phyloP scores from a whole-genome alignment of 1,284 basidiomycete genomes.

The Moesziomyces globuligerus region DNA sequence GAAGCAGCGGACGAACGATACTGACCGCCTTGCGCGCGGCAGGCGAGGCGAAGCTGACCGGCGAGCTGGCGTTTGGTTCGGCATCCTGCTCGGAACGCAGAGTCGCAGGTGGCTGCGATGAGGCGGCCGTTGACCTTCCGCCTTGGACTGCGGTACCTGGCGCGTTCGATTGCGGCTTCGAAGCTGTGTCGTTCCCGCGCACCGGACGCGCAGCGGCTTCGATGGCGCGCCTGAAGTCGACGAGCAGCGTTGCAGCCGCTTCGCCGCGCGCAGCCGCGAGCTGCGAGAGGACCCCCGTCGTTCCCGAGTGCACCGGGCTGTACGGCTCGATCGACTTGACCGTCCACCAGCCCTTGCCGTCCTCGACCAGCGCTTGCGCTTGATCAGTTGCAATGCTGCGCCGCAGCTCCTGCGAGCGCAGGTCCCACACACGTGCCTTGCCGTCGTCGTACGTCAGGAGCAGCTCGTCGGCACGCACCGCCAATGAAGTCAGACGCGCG shows the following conservation, averaged over 20 bases:
- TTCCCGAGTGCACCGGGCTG: constrained; percentile 34
- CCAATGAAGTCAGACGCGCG: constrained; percentile 74
- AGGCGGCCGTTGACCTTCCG: neutral
- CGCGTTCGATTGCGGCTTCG: too few species aligned
- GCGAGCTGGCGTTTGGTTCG: constrained; percentile 1
- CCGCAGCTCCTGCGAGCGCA: constrained; percentile 84
- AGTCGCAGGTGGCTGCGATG: constrained; percentile 9
- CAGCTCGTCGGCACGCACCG: constrained; percentile 77
- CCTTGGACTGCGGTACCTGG: neutral
- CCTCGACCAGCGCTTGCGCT: constrained; percentile 77
- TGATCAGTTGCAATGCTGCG: constrained; percentile 81
- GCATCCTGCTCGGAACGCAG: constrained; percentile 14
- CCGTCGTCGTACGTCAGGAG: constrained; percentile 81
- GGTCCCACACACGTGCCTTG: constrained; percentile 86
- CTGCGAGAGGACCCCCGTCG: constrained; percentile 48
- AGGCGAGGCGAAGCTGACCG: constrained; percentile 20
- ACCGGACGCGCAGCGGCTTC: constrained; percentile 54
- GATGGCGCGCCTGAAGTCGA: constrained; percentile 59
- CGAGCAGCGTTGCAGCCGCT: constrained; percentile 41
- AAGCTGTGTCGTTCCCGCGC: constrained; percentile 4
- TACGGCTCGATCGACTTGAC: constrained; percentile 31
- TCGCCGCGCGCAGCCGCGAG: constrained; percentile 36
- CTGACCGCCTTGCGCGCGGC: constrained; percentile 49
- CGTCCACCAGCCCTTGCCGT: constrained; percentile 65
- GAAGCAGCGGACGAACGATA: constrained; percentile 54